Evolutionary conservation across 345 rosid genomes (phyloP).

Genomic region (Salix koriyanagi): DNA sequence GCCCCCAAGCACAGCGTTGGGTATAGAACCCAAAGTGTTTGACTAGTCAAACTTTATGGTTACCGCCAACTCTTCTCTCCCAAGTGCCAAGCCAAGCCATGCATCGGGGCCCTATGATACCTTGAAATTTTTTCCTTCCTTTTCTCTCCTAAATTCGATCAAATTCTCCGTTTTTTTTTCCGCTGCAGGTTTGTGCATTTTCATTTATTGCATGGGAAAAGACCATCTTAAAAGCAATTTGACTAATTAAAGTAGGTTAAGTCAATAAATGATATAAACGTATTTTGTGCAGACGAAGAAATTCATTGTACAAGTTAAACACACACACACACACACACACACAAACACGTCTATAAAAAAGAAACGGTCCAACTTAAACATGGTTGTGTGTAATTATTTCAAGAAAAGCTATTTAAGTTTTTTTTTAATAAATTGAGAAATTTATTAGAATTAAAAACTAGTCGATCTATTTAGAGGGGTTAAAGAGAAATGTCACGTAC

Average conservation of each 20-base stretch:
- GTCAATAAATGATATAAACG: neutral
- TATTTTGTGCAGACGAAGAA: neutral
- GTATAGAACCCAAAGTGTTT: neutral
- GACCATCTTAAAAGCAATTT: neutral
- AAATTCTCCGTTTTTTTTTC: neutral
- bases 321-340: too few species aligned
- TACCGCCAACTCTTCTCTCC: conserved; percentile 21
- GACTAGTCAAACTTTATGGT: conserved; percentile 20
- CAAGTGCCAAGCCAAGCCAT: neutral
- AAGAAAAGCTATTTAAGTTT: neutral
- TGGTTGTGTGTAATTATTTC: neutral
- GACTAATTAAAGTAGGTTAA: neutral
- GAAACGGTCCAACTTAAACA: neutral
- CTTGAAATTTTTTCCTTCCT: neutral
- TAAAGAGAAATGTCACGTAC: neutral
- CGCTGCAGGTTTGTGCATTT: neutral
- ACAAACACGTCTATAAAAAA: too few species aligned
- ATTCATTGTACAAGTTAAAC: neutral
- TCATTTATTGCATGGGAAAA: neutral
- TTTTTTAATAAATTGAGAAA: neutral
- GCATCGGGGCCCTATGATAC: neutral
- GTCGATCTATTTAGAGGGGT: neutral
- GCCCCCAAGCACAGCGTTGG: too few species aligned
- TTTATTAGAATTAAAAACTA: neutral
- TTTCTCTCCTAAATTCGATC: too few species aligned